Conservation (phyloP, 2,329 filamentous ascomycete species). For the Fusarium nygamai region DNA sequence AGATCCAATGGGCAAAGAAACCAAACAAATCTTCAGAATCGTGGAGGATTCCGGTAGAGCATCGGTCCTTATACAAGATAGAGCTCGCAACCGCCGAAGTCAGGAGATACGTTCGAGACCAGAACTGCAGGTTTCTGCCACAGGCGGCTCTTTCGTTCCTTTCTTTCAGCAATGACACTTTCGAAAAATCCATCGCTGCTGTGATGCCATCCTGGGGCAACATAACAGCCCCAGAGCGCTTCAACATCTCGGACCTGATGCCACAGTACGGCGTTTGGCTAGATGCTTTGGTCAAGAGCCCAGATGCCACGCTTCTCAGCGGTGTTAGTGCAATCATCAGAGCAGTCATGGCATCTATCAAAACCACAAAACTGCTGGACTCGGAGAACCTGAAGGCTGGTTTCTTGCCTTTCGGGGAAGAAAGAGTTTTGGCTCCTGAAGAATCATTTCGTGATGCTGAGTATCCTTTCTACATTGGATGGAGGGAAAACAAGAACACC, state of each 20-base stretch:
- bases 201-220: neutral
- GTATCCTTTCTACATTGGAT: neutral
- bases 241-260: neutral
- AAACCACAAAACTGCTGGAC: neutral
- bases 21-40: neutral
- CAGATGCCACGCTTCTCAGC: neutral
- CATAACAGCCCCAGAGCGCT: neutral
- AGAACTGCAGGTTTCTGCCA: neutral
- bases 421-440: neutral
- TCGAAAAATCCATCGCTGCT: neutral
- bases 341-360: neutral
- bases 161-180: neutral
- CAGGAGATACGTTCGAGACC: neutral
- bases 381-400: neutral
- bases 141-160: neutral
- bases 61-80: neutral
- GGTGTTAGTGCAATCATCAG: neutral
- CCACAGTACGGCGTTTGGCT: neutral
- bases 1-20: slow-evolving; percentile 1
- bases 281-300: neutral
- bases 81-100: neutral
- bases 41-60: neutral
- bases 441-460: neutral
- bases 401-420: neutral
- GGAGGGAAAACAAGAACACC: neutral